Base-by-base conservation (phyloP, 352 stramenopile species). In the Globisporangium takayamanum region DNA sequence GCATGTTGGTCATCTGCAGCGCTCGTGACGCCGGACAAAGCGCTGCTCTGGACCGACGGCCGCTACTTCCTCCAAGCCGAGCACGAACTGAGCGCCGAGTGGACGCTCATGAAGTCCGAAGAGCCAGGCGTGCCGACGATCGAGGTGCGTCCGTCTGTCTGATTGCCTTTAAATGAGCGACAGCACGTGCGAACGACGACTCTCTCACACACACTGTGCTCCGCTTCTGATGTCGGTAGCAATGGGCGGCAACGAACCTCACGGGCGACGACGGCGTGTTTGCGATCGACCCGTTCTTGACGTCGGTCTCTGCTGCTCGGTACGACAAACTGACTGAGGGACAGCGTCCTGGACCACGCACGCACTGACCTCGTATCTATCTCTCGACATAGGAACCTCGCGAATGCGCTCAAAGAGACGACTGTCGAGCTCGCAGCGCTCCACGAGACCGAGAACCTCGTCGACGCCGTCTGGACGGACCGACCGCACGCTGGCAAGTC, bases 61-160 rank as follows among this genome's bases (percentile, higher is more conserved):
- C 81, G 97, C 46, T 99, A 99, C 65, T 99, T 97, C 65, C 73
- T 98, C 48, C 97, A 99, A 78, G 97, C 97, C 15, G 80, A 89
- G 53, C 72, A 98, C 50, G 73, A 98, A 70, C 69, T 99, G 25
- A 92, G 93, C 63, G 70, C 74, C 11, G 84, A 91, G 10, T 98
- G 95, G 94, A 96, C 77, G 66, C 80, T 99, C 30, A 98, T 99
- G 92, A 98, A 97, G 70, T 70, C 78, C 25, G 94, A 97, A 46
- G 78, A 98, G 63, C 78, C 85, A 25, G 94, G 86, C 14, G 90
- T 98, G 20, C 89, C 87, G 3, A 96, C 88, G 5, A 89, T 99
- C 39, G 64, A 91, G 44, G 92, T 97, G 63, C 86, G 83, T 20
- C 2, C 22, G 28, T 22, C 5, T 1, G 33, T 10, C 33, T 33